Conservation (phyloP, 2,329 filamentous ascomycete genomes). For the Arthroderma sp. region DNA sequence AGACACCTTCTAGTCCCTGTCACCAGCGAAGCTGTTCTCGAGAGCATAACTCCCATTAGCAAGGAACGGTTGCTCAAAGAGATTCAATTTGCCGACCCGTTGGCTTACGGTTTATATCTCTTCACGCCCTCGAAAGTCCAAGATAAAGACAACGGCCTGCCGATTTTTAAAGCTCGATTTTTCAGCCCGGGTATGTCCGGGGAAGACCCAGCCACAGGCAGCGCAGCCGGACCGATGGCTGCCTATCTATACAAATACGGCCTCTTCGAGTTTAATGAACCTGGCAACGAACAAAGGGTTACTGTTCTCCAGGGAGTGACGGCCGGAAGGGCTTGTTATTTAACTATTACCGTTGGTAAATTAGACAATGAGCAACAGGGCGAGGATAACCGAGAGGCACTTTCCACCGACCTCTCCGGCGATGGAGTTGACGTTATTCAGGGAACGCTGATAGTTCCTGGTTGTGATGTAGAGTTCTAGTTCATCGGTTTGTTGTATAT, state of each 20-base stretch:
- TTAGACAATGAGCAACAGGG: background rate
- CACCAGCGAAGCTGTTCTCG: constrained; percentile 6
- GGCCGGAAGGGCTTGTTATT: constrained; percentile 10
- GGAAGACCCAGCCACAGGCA: constrained; percentile 14
- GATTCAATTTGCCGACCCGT: constrained; percentile 6
- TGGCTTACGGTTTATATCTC: constrained; percentile 11
- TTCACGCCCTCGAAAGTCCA: constrained; percentile 1
- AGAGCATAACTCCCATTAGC: constrained; percentile 3
- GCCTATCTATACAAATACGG: constrained; percentile 9
- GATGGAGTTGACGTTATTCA: constrained; percentile 4
- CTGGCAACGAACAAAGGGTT: background rate
- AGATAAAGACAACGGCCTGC: background rate
- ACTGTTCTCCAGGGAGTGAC: constrained; percentile 11
- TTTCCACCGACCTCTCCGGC: constrained; percentile 1
- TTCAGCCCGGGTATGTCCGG: constrained; percentile 14
- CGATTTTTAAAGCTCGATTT: constrained; percentile 11
- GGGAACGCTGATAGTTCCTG: constrained; percentile 2
- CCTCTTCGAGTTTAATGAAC: background rate
- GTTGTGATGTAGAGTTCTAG: background rate
- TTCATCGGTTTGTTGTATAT: no score
- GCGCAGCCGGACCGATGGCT: constrained; percentile 12
- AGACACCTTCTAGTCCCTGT: constrained; percentile 11
- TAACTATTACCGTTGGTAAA: constrained; percentile 6
- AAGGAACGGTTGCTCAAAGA: constrained; percentile 7
- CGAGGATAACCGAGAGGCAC: constrained; percentile 3